These are phyloP conservation scores for Pestalotiopsis sp. DNA, from an alignment of 2,329 filamentous ascomycete species.

Conservation along the genomic window DNA sequence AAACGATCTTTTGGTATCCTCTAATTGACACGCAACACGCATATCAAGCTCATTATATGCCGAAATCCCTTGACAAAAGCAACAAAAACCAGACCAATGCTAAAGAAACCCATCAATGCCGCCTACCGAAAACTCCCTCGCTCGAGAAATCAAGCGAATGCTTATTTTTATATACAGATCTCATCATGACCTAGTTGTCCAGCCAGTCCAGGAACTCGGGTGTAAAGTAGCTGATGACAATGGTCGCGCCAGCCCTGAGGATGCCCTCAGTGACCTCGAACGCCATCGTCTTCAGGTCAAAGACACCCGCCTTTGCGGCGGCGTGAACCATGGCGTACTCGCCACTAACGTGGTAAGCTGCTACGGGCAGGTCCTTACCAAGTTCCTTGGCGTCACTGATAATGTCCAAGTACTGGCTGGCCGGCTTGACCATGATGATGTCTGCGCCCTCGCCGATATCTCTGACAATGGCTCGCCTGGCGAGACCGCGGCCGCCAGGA, in stretches of 20 bases:
- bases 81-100: background rate
- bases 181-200: conserved; percentile 43
- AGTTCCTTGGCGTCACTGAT: conserved; percentile 97
- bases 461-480: conserved; percentile 83
- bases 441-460: conserved; percentile 95
- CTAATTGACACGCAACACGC: background rate
- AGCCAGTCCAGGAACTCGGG: conserved; percentile 76
- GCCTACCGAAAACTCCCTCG: conserved; percentile 1
- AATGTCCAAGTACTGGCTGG: conserved; percentile 93
- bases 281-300: conserved; percentile 91
- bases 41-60: conserved; percentile 1
- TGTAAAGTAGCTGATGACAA: conserved; percentile 92
- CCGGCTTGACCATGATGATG: conserved; percentile 99
- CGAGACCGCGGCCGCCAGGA: conserved; percentile 87
- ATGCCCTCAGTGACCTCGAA: conserved; percentile 95
- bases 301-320: conserved; percentile 92
- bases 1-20: conserved; percentile 4
- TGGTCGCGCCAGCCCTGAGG: conserved; percentile 86
- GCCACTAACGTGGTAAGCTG: conserved; percentile 95
- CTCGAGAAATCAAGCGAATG: conserved; percentile 4
- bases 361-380: conserved; percentile 86
- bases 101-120: background rate
- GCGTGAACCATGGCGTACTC: conserved; percentile 99
- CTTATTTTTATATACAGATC: background rate
- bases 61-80: background rate